Percentiles rank a stretch among this genome's conserved stretches.
These are phyloP conservation scores for Proliferodiscus dingleyae DNA, from an alignment of 2,329 filamentous ascomycete genomes.

Conservation along the genomic window DNA sequence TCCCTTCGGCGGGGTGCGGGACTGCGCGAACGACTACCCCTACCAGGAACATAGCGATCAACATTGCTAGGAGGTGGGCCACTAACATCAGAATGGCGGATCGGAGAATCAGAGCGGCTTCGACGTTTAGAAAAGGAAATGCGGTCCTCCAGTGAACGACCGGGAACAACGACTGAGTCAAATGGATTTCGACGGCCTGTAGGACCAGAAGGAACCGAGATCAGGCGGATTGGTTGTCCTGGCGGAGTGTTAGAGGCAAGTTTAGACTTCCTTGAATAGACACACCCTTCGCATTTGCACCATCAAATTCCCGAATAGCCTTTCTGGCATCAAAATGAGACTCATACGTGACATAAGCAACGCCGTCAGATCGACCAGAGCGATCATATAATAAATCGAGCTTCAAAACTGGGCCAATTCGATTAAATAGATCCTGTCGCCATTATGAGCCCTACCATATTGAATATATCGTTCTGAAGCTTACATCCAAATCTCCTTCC, in stretches of 20 bases:
- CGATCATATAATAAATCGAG: slow-evolving; percentile 78
- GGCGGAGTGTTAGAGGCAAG: slow-evolving; percentile 11
- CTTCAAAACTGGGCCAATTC: slow-evolving; percentile 67
- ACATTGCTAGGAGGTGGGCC: slow-evolving; percentile 31
- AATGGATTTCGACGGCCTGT: slow-evolving; percentile 48
- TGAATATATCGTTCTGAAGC: slow-evolving; percentile 11
- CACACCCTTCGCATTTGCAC: slow-evolving; percentile 79
- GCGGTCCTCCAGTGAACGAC: slow-evolving; percentile 55
- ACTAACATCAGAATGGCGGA: slow-evolving; percentile 33
- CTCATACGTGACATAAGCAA: slow-evolving; percentile 79
- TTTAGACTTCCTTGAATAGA: background rate
- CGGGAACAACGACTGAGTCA: slow-evolving; percentile 49
- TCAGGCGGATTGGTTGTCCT: slow-evolving; percentile 77
- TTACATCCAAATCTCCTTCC: slow-evolving; percentile 74
- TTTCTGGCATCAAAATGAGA: slow-evolving; percentile 63
- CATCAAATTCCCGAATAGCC: slow-evolving; percentile 77
- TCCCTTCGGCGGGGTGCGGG: slow-evolving; percentile 51
- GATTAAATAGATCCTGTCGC: slow-evolving; percentile 72
- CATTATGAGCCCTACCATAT: slow-evolving; percentile 10
- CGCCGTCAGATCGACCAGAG: slow-evolving; percentile 79
- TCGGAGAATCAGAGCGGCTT: slow-evolving; percentile 58
- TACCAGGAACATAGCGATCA: slow-evolving; percentile 32
- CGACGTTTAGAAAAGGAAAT: slow-evolving; percentile 47
- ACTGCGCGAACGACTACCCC: slow-evolving; percentile 50
- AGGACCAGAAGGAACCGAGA: slow-evolving; percentile 53